These are phyloP conservation scores for Coelastrella sp. DNA, from an alignment of 139 green algal species.

Conservation along the genomic window DNA sequence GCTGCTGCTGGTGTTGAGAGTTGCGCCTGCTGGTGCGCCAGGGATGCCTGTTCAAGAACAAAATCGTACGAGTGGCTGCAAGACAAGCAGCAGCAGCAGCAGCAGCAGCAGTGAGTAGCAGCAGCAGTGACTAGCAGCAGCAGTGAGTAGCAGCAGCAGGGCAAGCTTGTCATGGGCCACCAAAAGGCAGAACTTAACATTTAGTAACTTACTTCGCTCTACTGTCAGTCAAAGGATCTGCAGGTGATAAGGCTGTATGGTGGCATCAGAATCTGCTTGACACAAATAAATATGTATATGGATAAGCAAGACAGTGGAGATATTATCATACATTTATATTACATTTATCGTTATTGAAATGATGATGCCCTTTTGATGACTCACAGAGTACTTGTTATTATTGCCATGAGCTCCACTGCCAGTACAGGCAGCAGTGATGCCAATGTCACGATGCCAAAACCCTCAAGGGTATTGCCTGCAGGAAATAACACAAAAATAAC, in stretches of 20 bases:
- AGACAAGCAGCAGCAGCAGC: not conserved
- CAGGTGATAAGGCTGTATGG: not conserved
- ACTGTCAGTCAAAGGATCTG: too few relatives aligned
- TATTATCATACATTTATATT: not conserved
- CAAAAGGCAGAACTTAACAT: too few relatives aligned
- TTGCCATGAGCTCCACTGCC: conserved; percentile 62
- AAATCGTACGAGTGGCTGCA: conserved; percentile 45
- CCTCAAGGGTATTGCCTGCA: conserved; percentile 62
- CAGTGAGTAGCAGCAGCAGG: not conserved
- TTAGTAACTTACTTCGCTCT: too few relatives aligned
- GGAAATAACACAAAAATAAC: not conserved
- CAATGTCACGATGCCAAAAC: conserved; percentile 69
- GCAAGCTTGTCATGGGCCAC: too few relatives aligned
- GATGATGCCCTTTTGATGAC: too few relatives aligned
- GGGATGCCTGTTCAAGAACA: conserved; percentile 38
- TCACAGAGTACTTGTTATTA: conserved; percentile 49
- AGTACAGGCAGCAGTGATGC: conserved; percentile 63
- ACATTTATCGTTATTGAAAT: too few relatives aligned
- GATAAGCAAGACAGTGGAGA: too few relatives aligned
- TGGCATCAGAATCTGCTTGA: not conserved
- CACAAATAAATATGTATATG: not conserved
- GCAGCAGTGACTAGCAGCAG: not conserved
- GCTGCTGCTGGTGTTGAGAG: not conserved
- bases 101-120: not conserved
- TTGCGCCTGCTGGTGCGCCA: not conserved